These are phyloP conservation scores for Puccinia novopanici DNA, from an alignment of 1,284 basidiomycete genomes.

Conservation along the genomic window DNA sequence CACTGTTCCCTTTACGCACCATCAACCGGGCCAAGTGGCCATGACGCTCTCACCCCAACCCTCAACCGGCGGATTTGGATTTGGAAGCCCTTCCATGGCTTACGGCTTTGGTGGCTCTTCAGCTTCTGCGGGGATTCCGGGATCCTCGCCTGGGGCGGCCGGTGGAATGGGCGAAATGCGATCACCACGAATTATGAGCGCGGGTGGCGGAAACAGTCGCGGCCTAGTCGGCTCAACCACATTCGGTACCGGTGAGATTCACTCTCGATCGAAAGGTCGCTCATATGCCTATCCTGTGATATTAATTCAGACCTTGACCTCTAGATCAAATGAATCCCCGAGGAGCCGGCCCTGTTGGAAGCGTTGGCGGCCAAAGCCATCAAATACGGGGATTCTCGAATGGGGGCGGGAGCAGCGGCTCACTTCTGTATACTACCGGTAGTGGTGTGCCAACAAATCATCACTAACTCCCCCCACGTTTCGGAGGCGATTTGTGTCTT, in stretches of 20 bases:
- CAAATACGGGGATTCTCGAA: constrained; percentile 19
- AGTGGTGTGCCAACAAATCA: constrained; percentile 27
- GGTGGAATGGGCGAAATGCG: constrained; percentile 26
- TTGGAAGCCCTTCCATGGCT: constrained; percentile 50
- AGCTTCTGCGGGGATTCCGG: background rate
- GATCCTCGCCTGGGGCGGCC: background rate
- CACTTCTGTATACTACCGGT: constrained; percentile 21
- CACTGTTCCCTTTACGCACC: constrained; percentile 36
- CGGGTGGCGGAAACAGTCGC: constrained; percentile 12
- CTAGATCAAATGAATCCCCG: constrained; percentile 20
- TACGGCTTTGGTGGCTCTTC: constrained; percentile 37
- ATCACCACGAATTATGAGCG: constrained; percentile 24
- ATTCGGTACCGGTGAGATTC: constrained; percentile 33
- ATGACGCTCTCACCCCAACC: constrained; percentile 49
- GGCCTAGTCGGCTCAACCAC: constrained; percentile 11
- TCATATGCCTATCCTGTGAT: background rate
- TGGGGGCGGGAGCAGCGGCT: constrained; percentile 22
- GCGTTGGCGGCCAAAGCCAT: background rate
- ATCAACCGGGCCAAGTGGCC: constrained; percentile 39
- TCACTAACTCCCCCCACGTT: background rate
- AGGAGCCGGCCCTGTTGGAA: background rate
- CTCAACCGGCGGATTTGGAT: constrained; percentile 28
- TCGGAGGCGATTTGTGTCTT: background rate
- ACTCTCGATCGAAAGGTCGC: too few species aligned
- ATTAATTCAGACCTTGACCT: background rate